A percentile compares a stretch with the other conserved stretches of the same genome.
phyloP scores from a whole-genome alignment of 768 basidiomycete genomes.

The Amanita molliuscula region DNA sequence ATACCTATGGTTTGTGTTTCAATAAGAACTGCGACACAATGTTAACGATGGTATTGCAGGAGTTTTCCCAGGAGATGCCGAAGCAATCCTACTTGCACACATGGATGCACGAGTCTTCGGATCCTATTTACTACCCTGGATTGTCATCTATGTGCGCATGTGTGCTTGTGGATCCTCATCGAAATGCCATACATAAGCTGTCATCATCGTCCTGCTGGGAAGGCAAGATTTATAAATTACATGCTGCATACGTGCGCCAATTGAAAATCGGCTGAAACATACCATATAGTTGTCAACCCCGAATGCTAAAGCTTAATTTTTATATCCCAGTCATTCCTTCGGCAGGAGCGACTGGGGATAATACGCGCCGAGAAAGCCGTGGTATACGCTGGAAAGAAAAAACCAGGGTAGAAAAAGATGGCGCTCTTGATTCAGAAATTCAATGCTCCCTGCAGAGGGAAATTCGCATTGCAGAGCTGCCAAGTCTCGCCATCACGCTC shows the following conservation, averaged over 20 bases:
- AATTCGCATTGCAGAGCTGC: not conserved
- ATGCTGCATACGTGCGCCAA: not conserved
- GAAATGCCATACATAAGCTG: not conserved
- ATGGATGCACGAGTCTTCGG: not conserved
- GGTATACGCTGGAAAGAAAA: not conserved
- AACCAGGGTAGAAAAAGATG: not conserved
- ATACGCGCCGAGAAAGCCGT: not conserved
- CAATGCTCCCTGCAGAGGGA: not conserved
- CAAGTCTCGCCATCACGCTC: not conserved
- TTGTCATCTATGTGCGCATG: not conserved
- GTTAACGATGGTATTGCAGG: not conserved
- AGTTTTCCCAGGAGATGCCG: constrained; percentile 1
- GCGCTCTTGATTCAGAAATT: not conserved
- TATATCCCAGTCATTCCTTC: not conserved
- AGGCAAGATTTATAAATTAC: not conserved
- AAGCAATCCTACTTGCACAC: not conserved
- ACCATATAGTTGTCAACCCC: not conserved
- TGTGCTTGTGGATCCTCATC: not conserved
- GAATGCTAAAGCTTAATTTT: not conserved
- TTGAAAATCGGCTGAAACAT: not conserved
- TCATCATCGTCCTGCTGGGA: not conserved
- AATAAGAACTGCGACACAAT: not conserved
- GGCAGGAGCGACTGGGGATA: too few species aligned
- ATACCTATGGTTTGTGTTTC: not conserved
- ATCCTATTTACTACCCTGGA: not conserved